Percentiles rank a stretch among this genome's conserved stretches.
Evolutionary conservation across 78 protist species (phyloP).

Genomic region (slime mould (Dictyostelium discoideum)): dicty_2.7 NC_007090.3:4260001-4260500

Average conservation of each 20-base stretch:
- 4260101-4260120: conserved; percentile 76
- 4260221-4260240: conserved; percentile 79
- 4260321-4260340: conserved; percentile 5
- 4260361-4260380: conserved; percentile 58
- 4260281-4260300: conserved; percentile 55
- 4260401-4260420: conserved; percentile 73
- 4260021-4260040: no score
- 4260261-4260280: conserved; percentile 44
- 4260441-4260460: conserved; percentile 64
- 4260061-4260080: no score
- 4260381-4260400: conserved; percentile 51
- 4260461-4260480: conserved; percentile 51
- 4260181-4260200: conserved; percentile 49
- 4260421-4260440: conserved; percentile 30
- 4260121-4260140: background rate
- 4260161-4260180: conserved; percentile 57
- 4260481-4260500: background rate
- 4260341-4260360: conserved; percentile 66
- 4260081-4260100: conserved; percentile 11
- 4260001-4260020: no score
- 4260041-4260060: no score
- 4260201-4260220: conserved; percentile 46
- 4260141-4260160: background rate
- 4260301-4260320: conserved; percentile 30
- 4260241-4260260: conserved; percentile 45